Base-by-base conservation (phyloP, 371 early-diverging fungal genomes). In the Mucor lusitanicus region DNA sequence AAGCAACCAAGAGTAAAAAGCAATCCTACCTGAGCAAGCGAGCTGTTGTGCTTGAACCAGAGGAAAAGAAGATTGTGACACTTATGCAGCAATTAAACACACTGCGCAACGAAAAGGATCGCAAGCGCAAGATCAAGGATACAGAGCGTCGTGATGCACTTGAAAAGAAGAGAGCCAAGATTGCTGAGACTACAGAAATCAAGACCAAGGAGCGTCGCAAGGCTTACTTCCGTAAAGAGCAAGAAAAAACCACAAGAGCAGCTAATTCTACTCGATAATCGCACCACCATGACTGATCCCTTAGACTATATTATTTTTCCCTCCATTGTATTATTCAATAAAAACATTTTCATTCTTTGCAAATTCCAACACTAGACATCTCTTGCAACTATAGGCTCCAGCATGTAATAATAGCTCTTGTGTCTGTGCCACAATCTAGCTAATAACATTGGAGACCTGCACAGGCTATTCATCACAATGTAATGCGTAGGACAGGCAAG, bases 71-170 rank as follows among this genome's bases (percentile, higher is more conserved):
- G 82, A 91, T 96, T 40, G 83, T 84, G 50, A 85, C 85, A 13
- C 73, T 97, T 57, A 88, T 97, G 81, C 93, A 91, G 70, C 91
- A 93, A 77, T 86, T 97, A 40, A 90, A 93, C 64, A 95, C 97
- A 32, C 82, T 97, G 55, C 87, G 91, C 72, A 88, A 91, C 65
- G 94, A 94, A 30, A 94, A 94, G 86, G 88, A 87, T 25, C 79
- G 81, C 35, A 94, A 93, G 79, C 85, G 87, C 64, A 92, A 94
- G 64, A 74, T 78, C 30, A 91, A 92, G 79, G 83, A 86, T 48
- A 63, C 73, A 19, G 87, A 87, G 64, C 75, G 78, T 23, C 74
- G 83, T 64, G 73, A 55, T 1, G 79, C 69, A 17, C 64, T 81
- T 39, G 76, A 75, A 33, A 86, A 86, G 77, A 88, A 88, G 79